Conservation (phyloP, 129 eudicot species). For the Oenanthe sinensis region DNA sequence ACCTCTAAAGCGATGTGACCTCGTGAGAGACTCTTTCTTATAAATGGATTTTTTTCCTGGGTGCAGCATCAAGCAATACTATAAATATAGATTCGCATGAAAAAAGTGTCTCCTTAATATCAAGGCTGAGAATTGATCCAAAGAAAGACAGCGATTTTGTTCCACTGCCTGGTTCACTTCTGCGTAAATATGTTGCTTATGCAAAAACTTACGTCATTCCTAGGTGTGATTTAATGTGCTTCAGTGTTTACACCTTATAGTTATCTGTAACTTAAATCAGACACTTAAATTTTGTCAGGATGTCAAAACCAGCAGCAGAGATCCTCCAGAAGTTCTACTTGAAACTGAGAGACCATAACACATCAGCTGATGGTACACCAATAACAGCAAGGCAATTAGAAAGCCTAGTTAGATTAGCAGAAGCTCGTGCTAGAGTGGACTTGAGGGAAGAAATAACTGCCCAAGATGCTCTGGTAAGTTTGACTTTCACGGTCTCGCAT, state of each 20-base stretch:
- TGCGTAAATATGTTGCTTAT: conserved; percentile 87
- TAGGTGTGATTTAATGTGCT: conserved; percentile 51
- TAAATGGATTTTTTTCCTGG: not conserved
- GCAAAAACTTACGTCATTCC: conserved; percentile 79
- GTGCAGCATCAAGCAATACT: conserved; percentile 41
- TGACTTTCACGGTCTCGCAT: conserved; percentile 8
- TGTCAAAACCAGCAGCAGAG: conserved; percentile 84
- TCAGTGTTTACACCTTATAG: not conserved
- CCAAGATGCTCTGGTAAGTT: conserved; percentile 82
- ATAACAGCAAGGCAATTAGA: conserved; percentile 96
- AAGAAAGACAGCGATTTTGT: conserved; percentile 55
- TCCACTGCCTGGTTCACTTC: conserved; percentile 78
- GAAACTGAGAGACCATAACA: conserved; percentile 67
- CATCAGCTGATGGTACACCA: conserved; percentile 90
- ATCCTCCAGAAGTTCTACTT: conserved; percentile 90
- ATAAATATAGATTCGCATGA: conserved; percentile 26
- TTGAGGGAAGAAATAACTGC: conserved; percentile 72
- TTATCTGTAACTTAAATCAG: not conserved
- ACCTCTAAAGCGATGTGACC: not conserved
- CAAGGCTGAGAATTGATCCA: conserved; percentile 71
- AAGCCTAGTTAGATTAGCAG: conserved; percentile 86
- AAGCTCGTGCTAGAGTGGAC: conserved; percentile 93
- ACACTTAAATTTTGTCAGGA: conserved; percentile 27
- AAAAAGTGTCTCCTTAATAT: conserved; percentile 43
- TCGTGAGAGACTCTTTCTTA: conserved; percentile 11